phyloP scores from a whole-genome alignment of 2,329 filamentous ascomycete species.

The Colletotrichum tofieldiae region DNA sequence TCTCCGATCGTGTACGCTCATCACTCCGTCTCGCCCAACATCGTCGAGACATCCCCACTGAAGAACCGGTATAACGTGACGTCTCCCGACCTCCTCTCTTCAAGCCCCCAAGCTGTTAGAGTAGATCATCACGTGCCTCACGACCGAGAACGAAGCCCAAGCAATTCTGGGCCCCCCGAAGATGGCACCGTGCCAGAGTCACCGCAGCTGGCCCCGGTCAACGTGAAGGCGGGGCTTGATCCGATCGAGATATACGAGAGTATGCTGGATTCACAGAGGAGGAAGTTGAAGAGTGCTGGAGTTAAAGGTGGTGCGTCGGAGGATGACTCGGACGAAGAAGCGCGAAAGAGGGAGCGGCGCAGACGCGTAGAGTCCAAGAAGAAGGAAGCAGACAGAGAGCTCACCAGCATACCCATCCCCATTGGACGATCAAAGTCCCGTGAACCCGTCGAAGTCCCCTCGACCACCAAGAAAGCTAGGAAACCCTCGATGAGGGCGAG shows the following conservation, averaged over 20 bases:
- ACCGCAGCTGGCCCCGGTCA: constrained; percentile 42
- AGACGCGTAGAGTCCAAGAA: constrained; percentile 57
- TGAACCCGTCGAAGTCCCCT: constrained; percentile 21
- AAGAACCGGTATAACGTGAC: constrained; percentile 65
- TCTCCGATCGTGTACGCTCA: constrained; percentile 64
- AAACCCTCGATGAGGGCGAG: neutral
- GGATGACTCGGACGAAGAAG: constrained; percentile 55
- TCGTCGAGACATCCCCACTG: constrained; percentile 64
- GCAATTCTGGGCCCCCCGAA: constrained; percentile 46
- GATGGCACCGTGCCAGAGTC: constrained; percentile 57
- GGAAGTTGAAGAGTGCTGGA: constrained; percentile 50
- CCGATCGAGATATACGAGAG: constrained; percentile 62
- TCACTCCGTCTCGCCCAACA: constrained; percentile 64
- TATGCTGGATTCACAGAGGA: constrained; percentile 63
- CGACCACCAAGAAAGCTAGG: constrained; percentile 26
- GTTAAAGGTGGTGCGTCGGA: constrained; percentile 49
- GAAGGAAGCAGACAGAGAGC: constrained; percentile 57
- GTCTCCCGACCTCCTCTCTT: constrained; percentile 57
- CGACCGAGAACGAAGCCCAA: constrained; percentile 48
- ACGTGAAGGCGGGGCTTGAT: constrained; percentile 38
- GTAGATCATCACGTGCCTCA: constrained; percentile 26
- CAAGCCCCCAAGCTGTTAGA: constrained; percentile 57
- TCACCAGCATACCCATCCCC: constrained; percentile 56
- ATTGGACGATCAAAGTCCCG: constrained; percentile 44
- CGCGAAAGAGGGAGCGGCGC: constrained; percentile 53